Evolutionary conservation across 2,329 filamentous ascomycete genomes (phyloP).

Genomic region (Penicillium sp.): DNA sequence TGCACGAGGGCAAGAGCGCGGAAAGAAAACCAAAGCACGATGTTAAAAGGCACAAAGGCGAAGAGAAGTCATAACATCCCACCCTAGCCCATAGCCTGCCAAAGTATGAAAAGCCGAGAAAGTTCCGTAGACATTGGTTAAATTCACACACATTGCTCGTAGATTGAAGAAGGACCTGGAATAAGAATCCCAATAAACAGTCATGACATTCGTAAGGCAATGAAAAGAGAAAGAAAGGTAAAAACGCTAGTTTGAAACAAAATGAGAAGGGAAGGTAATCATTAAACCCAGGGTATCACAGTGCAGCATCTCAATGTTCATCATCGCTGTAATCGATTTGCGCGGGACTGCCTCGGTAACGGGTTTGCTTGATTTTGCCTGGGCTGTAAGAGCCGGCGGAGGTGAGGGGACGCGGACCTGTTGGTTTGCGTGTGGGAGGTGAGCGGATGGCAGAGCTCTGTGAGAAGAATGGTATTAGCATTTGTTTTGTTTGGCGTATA

Average conservation of each 20-base stretch:
- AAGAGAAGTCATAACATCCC: constrained; percentile 8
- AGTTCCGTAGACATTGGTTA: constrained; percentile 3
- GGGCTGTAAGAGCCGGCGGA: constrained; percentile 38
- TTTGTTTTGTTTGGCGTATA: background rate
- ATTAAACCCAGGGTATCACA: constrained; percentile 22
- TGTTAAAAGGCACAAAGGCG: background rate
- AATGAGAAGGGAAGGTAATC: constrained; percentile 11
- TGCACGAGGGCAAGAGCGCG: background rate
- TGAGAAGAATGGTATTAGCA: constrained; percentile 2
- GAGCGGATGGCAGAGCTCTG: constrained; percentile 35
- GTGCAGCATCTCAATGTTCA: constrained; percentile 29
- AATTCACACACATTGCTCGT: constrained; percentile 8
- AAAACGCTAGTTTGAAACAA: constrained; percentile 5
- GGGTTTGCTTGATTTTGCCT: constrained; percentile 35
- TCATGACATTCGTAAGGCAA: constrained; percentile 8
- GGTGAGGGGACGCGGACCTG: constrained; percentile 47
- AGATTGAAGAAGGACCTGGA: constrained; percentile 1
- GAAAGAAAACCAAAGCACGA: background rate
- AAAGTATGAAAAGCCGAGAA: background rate
- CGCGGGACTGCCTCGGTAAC: constrained; percentile 41
- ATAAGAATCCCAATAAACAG: background rate
- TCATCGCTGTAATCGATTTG: constrained; percentile 40
- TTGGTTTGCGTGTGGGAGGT: constrained; percentile 44
- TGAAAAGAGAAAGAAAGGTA: constrained; percentile 6
- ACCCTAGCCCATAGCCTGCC: background rate